phyloP scores from a whole-genome alignment of 192 early-diverging fungal species.

The Coemansia sp. region DNA sequence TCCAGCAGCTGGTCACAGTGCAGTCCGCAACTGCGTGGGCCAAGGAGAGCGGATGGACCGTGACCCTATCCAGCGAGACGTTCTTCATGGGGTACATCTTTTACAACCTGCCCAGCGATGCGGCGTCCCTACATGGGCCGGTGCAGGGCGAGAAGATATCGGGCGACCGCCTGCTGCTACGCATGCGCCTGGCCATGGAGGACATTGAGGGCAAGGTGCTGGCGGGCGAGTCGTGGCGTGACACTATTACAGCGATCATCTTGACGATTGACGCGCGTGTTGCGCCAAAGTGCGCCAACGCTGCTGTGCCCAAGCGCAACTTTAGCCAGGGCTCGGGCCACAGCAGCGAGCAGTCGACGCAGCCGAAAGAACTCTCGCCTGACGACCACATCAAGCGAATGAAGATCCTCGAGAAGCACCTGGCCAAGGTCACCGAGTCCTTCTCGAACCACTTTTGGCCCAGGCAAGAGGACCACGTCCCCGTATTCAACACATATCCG shows the following conservation, averaged over 20 bases:
- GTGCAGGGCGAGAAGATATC: constrained; percentile 24
- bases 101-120: constrained; percentile 39
- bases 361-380: constrained; percentile 13
- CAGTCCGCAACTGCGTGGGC: constrained; percentile 41
- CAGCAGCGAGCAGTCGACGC: constrained; percentile 1
- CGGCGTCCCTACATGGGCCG: constrained; percentile 12
- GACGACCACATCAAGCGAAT: constrained; percentile 45
- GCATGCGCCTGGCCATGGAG: constrained; percentile 48
- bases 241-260: constrained; percentile 44
- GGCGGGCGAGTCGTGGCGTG: constrained; percentile 43
- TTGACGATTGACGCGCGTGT: constrained; percentile 44
- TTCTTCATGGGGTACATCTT: constrained; percentile 48
- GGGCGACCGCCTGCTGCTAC: constrained; percentile 45
- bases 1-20: constrained; percentile 42
- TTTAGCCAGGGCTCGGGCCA: constrained; percentile 27
- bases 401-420: constrained; percentile 42
- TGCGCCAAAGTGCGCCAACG: constrained; percentile 23
- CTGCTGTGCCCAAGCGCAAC: constrained; percentile 18
- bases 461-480: constrained; percentile 24
- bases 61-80: constrained; percentile 44
- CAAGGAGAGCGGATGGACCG: constrained; percentile 37
- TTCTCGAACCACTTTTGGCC: constrained; percentile 48
- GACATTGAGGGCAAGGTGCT: constrained; percentile 34
- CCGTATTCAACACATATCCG: constrained; percentile 41
- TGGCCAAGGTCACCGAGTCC: constrained; percentile 45